Conservation (phyloP, 805 yeast species). For the Cyberlindnera lachancei region DNA sequence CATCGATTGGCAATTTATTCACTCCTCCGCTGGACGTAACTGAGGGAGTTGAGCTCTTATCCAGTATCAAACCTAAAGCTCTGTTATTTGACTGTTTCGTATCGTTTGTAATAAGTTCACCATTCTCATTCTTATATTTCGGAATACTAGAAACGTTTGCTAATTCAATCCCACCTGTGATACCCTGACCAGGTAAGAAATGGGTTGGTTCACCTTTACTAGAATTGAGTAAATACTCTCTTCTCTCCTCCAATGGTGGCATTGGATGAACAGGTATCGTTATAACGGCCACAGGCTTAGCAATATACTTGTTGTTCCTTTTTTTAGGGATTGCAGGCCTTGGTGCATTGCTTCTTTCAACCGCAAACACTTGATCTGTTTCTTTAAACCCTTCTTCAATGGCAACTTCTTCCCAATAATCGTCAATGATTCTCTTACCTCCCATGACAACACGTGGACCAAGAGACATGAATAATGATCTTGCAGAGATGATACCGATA, state of each 20-base stretch:
- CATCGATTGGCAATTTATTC: constrained; percentile 14
- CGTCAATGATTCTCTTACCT: constrained; percentile 46
- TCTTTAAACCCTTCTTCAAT: constrained; percentile 36
- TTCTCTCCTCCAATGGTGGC: constrained; percentile 21
- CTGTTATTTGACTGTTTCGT: constrained; percentile 9
- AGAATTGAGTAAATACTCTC: constrained; percentile 15
- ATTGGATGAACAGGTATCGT: constrained; percentile 11
- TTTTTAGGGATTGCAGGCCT: constrained; percentile 3
- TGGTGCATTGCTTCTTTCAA: constrained; percentile 9
- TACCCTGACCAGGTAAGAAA: constrained; percentile 24
- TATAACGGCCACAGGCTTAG: background rate
- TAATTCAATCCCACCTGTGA: constrained; percentile 22
- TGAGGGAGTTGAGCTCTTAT: constrained; percentile 4
- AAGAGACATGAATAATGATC: constrained; percentile 38
- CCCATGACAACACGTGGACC: constrained; percentile 40
- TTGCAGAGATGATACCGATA: constrained; percentile 27
- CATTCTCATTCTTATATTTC: constrained; percentile 14
- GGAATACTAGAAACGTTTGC: constrained; percentile 19
- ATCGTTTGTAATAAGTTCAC: background rate
- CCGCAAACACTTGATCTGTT: constrained; percentile 35
- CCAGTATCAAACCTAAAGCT: constrained; percentile 10
- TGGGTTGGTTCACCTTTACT: constrained; percentile 17
- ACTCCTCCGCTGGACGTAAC: constrained; percentile 1
- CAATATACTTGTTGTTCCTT: constrained; percentile 1
- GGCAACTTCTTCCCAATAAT: constrained; percentile 45